Conservation (phyloP, 306 rosid species). For the Cucumis cinereus region DNA sequence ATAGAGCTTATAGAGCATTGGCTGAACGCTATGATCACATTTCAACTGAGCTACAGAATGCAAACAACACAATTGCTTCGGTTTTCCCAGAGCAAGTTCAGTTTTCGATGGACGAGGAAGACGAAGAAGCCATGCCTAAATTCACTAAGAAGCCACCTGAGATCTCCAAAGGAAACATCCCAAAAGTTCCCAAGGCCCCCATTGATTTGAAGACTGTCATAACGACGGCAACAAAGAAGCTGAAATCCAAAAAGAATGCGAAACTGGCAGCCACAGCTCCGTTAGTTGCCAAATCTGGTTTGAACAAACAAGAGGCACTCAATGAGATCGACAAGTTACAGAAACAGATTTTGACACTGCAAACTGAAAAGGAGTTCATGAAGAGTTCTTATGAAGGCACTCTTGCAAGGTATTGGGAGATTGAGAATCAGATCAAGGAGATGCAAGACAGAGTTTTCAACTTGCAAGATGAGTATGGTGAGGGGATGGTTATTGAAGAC, state of each 20-base stretch:
- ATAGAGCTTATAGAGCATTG: constrained; percentile 72
- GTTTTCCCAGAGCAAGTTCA: constrained; percentile 87
- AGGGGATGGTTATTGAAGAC: constrained; percentile 64
- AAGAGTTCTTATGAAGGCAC: constrained; percentile 68
- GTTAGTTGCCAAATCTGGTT: constrained; percentile 48
- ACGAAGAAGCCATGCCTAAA: constrained; percentile 34
- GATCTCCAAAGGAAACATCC: constrained; percentile 29
- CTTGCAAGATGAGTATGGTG: constrained; percentile 82
- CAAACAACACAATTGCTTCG: constrained; percentile 88
- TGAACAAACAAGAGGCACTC: constrained; percentile 55
- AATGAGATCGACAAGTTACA: constrained; percentile 66
- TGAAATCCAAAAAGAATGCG: constrained; percentile 22
- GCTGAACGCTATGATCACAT: constrained; percentile 92
- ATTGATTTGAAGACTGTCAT: constrained; percentile 35
- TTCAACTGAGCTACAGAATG: constrained; percentile 91
- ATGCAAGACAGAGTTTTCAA: constrained; percentile 52
- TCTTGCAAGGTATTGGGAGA: constrained; percentile 52
- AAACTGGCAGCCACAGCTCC: neutral
- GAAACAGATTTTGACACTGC: constrained; percentile 66
- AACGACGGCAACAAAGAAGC: constrained; percentile 32
- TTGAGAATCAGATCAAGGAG: constrained; percentile 57
- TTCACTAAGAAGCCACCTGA: constrained; percentile 27
- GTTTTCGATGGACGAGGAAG: constrained; percentile 75
- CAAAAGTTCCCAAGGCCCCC: constrained; percentile 53
- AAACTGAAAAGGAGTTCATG: constrained; percentile 82